Conservation (phyloP, 345 rosid genomes). For the Salix koriyanagi region DNA sequence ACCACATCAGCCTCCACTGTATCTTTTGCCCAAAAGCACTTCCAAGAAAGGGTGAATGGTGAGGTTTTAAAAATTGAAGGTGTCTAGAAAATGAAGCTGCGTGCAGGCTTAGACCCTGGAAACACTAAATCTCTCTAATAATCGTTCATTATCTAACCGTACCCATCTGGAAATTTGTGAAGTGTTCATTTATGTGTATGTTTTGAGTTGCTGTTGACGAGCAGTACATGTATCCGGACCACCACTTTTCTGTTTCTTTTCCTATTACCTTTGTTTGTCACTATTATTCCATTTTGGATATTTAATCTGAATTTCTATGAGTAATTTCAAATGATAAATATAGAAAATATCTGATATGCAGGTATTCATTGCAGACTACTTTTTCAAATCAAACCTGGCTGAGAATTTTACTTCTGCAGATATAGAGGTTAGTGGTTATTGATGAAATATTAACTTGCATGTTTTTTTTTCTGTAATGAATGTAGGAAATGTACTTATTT, state of each 20-base stretch:
- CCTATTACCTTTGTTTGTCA: neutral
- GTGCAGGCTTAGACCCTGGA: no score
- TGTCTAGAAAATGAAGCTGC: no score
- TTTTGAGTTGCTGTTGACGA: neutral
- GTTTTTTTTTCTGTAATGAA: neutral
- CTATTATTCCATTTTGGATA: neutral
- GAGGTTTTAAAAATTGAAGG: no score
- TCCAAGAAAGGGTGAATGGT: no score
- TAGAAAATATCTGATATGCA: slow-evolving; percentile 31
- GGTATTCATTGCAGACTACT: slow-evolving; percentile 94
- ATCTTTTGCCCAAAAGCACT: no score
- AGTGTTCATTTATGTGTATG: neutral
- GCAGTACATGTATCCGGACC: neutral
- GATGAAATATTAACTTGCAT: neutral
- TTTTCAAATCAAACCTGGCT: slow-evolving; percentile 68
- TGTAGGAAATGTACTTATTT: neutral
- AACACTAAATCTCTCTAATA: no score
- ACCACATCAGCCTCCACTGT: no score
- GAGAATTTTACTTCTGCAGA: slow-evolving; percentile 65
- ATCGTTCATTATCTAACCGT: no score
- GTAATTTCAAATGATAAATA: neutral
- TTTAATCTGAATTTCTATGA: neutral
- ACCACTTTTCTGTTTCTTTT: neutral
- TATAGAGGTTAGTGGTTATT: slow-evolving; percentile 52
- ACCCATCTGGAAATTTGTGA: neutral